phyloP scores from a whole-genome alignment of 2,329 filamentous ascomycete genomes.

The Fusarium sp. region DNA sequence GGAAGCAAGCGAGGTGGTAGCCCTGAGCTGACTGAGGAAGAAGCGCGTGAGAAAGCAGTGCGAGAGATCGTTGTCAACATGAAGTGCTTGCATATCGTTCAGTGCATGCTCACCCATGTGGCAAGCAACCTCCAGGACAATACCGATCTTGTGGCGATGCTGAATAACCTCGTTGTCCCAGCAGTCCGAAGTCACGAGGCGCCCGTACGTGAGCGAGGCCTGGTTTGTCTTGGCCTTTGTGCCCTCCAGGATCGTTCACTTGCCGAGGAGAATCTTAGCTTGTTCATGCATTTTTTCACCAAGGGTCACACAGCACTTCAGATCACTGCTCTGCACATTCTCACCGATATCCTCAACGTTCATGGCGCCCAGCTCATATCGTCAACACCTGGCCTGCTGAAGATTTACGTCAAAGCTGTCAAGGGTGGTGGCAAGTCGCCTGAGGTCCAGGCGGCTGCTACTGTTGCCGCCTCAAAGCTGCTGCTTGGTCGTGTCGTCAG shows the following conservation, averaged over 20 bases:
- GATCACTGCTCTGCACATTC: constrained; percentile 87
- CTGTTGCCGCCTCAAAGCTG: constrained; percentile 83
- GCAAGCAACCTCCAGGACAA: constrained; percentile 88
- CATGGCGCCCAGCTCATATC: constrained; percentile 82
- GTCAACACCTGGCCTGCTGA: constrained; percentile 74
- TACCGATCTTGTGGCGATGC: constrained; percentile 91
- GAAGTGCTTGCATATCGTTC: constrained; percentile 96
- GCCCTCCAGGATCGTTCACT: constrained; percentile 90
- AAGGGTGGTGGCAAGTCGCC: constrained; percentile 73
- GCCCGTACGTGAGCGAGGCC: constrained; percentile 87
- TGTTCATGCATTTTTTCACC: constrained; percentile 95
- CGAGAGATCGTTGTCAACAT: constrained; percentile 96
- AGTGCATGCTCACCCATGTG: constrained; percentile 96
- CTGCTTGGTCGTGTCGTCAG: constrained; percentile 82
- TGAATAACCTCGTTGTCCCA: constrained; percentile 95
- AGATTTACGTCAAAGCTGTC: constrained; percentile 85
- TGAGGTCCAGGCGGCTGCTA: constrained; percentile 82
- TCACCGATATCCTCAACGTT: constrained; percentile 91
- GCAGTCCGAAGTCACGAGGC: constrained; percentile 93
- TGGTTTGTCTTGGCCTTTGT: constrained; percentile 89
- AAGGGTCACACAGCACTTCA: constrained; percentile 92
- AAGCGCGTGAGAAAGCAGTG: constrained; percentile 77
- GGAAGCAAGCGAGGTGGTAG: constrained; percentile 52
- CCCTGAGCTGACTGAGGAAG: constrained; percentile 65
- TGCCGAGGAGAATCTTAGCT: constrained; percentile 86